Conservation (phyloP, 352 stramenopile species). For the Phytophthora colocasiae region DNA sequence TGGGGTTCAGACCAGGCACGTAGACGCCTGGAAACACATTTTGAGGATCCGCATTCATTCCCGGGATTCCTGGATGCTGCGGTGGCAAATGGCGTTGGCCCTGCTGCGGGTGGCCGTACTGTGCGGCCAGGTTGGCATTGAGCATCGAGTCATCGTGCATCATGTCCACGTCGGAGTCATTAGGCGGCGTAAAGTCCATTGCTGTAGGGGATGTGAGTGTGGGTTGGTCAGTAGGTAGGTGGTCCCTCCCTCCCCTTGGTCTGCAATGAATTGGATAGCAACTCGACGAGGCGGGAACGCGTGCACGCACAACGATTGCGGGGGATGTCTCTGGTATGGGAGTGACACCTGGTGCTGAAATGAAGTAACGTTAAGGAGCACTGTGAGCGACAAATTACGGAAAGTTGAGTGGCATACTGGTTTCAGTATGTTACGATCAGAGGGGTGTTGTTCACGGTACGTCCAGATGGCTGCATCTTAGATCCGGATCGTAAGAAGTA, state of each 20-base stretch:
- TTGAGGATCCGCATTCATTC: conserved; percentile 26
- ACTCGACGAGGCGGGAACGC: conserved; percentile 21
- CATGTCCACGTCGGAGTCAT: conserved; percentile 78
- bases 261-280: conserved; percentile 10
- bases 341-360: conserved; percentile 8
- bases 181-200: conserved; percentile 66
- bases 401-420: background rate
- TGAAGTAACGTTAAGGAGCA: conserved; percentile 20
- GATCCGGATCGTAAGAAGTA: conserved; percentile 8
- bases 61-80: conserved; percentile 13
- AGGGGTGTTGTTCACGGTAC: conserved; percentile 13
- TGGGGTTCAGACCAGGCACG: conserved; percentile 47
- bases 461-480: background rate
- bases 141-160: conserved; percentile 77
- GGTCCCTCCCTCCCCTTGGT: conserved; percentile 3
- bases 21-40: conserved; percentile 57
- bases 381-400: conserved; percentile 7
- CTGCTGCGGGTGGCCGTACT: conserved; percentile 49
- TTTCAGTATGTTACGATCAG: too few relatives aligned
- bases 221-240: too few relatives aligned
- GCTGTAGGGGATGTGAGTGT: background rate
- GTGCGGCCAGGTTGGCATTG: conserved; percentile 51
- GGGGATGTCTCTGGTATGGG: conserved; percentile 28
- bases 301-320: conserved; percentile 10
- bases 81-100: conserved; percentile 16